Evolutionary conservation across 495 filamentous ascomycete genomes (phyloP), one percentile per base, ranked within the genome.

Genomic region (Jackrogersella minutella): DNA sequence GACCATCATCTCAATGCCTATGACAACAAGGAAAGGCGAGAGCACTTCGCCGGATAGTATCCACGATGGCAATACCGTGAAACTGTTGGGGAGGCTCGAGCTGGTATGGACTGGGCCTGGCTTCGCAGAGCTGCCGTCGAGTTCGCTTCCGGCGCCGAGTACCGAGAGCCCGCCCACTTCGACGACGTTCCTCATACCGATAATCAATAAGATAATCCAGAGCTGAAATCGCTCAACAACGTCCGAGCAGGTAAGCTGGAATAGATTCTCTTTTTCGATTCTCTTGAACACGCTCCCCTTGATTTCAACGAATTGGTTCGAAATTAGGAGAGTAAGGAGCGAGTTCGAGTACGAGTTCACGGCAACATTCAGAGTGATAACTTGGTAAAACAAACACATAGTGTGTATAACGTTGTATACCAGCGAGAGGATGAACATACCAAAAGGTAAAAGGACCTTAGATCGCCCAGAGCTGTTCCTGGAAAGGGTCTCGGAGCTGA

Each of bases 281-380:
- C 93, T 93, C 79, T 97, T 96, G 83, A 99, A 99, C 8, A 99
- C 95, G 7, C 92, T 93, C 17, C 90, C 90, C 69, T 98, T 99
- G 82, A 99, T 97, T 80, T 99, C 95, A 22, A 97, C 95, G 65
- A 99, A 99, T 74, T 97, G 94, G 70, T 97, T 97, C 0, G 91
- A 96, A 68, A 99, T 81, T 1, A 99, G 80, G 0, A 99, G 86
- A 0, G 94, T 97, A 37, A 98, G 81, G 5, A 99, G 81, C 0
- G 95, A 93, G 68, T 99, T 99, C 8, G 93, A 97, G 76, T 98
- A 99, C 0, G 94, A 97, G 76, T 99, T 99, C 63, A 99, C 94
- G 5, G 95, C 95, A 7, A 99, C 96, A 70, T 99, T 98, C 54
- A 99, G 84, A 0, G 95, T 95, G 73, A 98, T 95, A 36, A 97